Conservation (phyloP, 2,329 filamentous ascomycete genomes). For the Aspergillus udagawae region DNA sequence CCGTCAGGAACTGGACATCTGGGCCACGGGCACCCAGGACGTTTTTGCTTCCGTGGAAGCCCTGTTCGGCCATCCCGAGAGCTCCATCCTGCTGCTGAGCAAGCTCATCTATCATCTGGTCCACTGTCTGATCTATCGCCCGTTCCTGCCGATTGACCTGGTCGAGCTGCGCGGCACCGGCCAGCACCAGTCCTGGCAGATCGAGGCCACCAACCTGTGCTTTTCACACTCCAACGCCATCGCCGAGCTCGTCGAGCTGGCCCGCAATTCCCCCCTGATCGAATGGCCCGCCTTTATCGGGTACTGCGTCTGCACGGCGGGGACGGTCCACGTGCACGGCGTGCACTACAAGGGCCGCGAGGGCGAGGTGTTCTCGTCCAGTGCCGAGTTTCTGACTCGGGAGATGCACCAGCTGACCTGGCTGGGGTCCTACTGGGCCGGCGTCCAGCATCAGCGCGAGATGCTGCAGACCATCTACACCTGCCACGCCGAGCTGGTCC, state of each 20-base stretch:
- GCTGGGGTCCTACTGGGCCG: constrained; percentile 70
- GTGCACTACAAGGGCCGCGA: constrained; percentile 68
- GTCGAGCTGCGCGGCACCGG: constrained; percentile 73
- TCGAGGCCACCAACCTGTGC: constrained; percentile 83
- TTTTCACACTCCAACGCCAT: constrained; percentile 85
- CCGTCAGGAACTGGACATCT: constrained; percentile 76
- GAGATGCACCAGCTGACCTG: constrained; percentile 79
- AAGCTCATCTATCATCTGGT: constrained; percentile 84
- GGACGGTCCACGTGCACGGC: constrained; percentile 83
- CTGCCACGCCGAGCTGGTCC: constrained; percentile 77
- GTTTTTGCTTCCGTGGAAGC: constrained; percentile 71
- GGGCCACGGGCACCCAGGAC: constrained; percentile 77
- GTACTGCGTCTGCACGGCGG: constrained; percentile 81
- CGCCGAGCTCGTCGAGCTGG: constrained; percentile 74
- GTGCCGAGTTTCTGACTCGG: constrained; percentile 66
- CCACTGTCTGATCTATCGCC: constrained; percentile 81
- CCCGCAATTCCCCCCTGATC: constrained; percentile 67
- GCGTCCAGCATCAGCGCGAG: constrained; percentile 74
- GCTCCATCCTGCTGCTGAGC: constrained; percentile 73
- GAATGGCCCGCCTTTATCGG: constrained; percentile 86
- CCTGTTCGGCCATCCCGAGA: constrained; percentile 73
- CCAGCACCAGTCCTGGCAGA: constrained; percentile 89
- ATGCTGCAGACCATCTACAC: constrained; percentile 73
- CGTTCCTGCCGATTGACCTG: constrained; percentile 80
- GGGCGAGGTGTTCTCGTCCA: constrained; percentile 61